These are phyloP conservation scores for Cryphonectria japonica DNA, from an alignment of 2,329 filamentous ascomycete genomes.

Conservation along the genomic window DNA sequence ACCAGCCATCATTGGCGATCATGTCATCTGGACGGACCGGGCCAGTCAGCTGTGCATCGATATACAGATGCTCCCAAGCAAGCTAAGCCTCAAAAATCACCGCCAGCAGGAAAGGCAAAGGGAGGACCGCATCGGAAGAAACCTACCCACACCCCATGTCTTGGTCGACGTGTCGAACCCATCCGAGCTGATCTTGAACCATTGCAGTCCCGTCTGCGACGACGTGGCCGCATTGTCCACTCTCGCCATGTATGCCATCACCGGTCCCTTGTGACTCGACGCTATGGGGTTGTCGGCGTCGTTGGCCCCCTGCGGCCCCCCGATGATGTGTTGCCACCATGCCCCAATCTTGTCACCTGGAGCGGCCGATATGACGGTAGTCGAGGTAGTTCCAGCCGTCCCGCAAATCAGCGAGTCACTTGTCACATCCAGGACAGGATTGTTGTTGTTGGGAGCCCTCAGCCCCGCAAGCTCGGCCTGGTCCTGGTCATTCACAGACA, in stretches of 20 bases:
- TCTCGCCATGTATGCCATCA: conserved; percentile 57
- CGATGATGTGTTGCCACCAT: conserved; percentile 58
- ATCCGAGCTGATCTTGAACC: conserved; percentile 61
- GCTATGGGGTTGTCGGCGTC: conserved; percentile 60
- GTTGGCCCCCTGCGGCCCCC: conserved; percentile 53
- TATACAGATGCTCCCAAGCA: neutral
- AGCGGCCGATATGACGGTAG: conserved; percentile 51
- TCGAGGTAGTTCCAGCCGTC: conserved; percentile 45
- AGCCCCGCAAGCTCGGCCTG: conserved; percentile 49
- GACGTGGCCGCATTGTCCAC: conserved; percentile 54
- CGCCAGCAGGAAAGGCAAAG: neutral
- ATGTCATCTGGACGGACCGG: conserved; percentile 40
- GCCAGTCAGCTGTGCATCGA: neutral
- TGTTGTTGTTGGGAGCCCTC: conserved; percentile 55
- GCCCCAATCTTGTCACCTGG: conserved; percentile 56
- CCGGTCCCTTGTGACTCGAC: conserved; percentile 57
- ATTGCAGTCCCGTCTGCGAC: conserved; percentile 45
- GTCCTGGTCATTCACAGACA: conserved; percentile 52
- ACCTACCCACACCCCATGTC: conserved; percentile 49
- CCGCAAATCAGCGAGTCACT: conserved; percentile 56
- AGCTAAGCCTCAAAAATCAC: neutral
- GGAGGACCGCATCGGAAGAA: neutral
- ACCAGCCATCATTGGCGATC: conserved; percentile 49
- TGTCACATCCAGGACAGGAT: conserved; percentile 54
- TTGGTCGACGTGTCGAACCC: conserved; percentile 47